Conservation (phyloP, 1,284 basidiomycete species). For the Pseudozyma hubeiensis region DNA sequence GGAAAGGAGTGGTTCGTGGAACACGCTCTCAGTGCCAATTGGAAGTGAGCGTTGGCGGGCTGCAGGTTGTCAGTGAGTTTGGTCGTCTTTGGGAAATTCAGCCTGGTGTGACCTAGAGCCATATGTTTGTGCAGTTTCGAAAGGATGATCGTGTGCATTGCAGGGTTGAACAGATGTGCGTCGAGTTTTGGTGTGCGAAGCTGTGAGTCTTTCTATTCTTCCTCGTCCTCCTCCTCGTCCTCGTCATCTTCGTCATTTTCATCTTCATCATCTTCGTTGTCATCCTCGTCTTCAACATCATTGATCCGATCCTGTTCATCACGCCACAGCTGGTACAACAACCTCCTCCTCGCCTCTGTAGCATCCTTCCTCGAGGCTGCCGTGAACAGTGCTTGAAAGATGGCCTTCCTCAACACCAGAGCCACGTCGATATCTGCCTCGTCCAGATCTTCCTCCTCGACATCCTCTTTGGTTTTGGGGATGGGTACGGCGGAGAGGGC, state of each 20-base stretch:
- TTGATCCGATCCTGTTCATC: conserved; percentile 68
- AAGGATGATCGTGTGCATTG: no score
- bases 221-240: background rate
- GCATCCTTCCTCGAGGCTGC: conserved; percentile 80
- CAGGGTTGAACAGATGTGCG: no score
- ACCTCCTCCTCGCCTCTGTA: conserved; percentile 81
- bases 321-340: conserved; percentile 84
- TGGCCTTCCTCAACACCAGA: conserved; percentile 72
- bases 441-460: conserved; percentile 8
- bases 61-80: background rate
- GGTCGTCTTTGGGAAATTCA: no score
- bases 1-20: conserved; percentile 80
- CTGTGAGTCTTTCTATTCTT: background rate
- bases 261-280: background rate
- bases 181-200: background rate
- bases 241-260: conserved; percentile 4
- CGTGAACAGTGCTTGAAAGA: conserved; percentile 79
- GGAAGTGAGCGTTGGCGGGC: conserved; percentile 11
- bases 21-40: conserved; percentile 64
- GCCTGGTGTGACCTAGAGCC: no score
- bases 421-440: conserved; percentile 23
- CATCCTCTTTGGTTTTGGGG: conserved; percentile 8
- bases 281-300: conserved; percentile 3
- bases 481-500: conserved; percentile 40
- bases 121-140: no score